Evolutionary conservation across 1,284 basidiomycete species (phyloP), one percentile per base, ranked within the genome.

Genomic region (Apiotrichum sp.): DNA sequence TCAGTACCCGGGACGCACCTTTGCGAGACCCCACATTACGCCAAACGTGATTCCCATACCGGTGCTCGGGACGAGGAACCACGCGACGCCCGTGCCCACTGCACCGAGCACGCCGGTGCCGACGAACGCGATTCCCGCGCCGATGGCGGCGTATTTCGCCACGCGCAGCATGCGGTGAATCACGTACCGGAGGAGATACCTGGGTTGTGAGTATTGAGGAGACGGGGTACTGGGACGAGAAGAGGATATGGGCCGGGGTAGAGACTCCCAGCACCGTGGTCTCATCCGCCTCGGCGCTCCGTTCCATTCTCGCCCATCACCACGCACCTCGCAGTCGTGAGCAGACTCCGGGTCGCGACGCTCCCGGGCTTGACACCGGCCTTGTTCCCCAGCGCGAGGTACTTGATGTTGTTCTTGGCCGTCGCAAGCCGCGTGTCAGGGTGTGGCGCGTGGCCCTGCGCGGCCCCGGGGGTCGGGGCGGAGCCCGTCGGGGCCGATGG

Each of bases 151-250:
- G 59, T 77, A 77, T 61, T 75, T 75, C 11, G 69, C 73, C 54
- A 77, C 76, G 31, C 77, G 64, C 0, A 78, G 41, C 16, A 74
- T 36, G 11, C 77, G 62, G 33, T 69, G 68, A 41, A 78, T 65
- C 6, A 70, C 60, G 55, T 77, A 78, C 16, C 66, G 64, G 10
- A 77, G 49, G 3, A 72, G 66, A 55, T 78, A 78, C 42, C 77
- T 74, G 49, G 41, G 6, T 42, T 14, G 41, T 9, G 41, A 42
- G n/a, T 13, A 22, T 22, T 22, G 22, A 22, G 22, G 22, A 22
- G 22, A 22, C 22, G 22, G 22, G 22, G 22, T 22, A 22, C 22
- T 22, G 22, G 22, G 22, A 22, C 22, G 22, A 22, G 22, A 22
- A 22, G 22, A 22, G 22, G 22, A 22, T 22, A 22, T 22, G 22